These are phyloP conservation scores for Penicillium taxi DNA, from an alignment of 495 filamentous ascomycete genomes.

Conservation along the genomic window DNA sequence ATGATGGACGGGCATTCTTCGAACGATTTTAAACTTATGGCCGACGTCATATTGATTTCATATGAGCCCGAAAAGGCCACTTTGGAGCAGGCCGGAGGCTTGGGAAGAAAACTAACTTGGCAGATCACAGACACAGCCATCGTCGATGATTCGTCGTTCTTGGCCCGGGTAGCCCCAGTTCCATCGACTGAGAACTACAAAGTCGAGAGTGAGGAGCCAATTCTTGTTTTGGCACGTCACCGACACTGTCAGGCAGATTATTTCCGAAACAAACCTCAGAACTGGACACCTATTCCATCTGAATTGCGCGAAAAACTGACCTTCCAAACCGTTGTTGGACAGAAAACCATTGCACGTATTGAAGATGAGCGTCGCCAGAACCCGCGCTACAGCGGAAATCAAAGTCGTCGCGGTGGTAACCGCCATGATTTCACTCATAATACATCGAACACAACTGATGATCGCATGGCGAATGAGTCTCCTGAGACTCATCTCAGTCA, in stretches of 20 bases:
- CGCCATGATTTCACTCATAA: too few relatives aligned
- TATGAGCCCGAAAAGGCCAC: conserved; percentile 60
- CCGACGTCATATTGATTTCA: conserved; percentile 84
- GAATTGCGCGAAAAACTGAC: conserved; percentile 57
- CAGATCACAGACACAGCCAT: conserved; percentile 66
- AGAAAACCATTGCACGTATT: conserved; percentile 75
- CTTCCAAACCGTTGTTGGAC: conserved; percentile 75
- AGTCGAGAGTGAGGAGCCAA: conserved; percentile 64
- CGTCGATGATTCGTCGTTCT: conserved; percentile 79
- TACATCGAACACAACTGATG: too few relatives aligned
- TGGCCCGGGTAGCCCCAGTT: conserved; percentile 66
- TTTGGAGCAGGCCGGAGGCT: conserved; percentile 73
- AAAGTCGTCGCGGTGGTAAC: too few relatives aligned
- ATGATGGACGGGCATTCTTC: conserved; percentile 34
- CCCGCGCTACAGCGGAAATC: conserved; percentile 31
- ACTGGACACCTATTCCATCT: conserved; percentile 70
- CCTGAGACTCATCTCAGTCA: conserved; percentile 14
- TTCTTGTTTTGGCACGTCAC: conserved; percentile 68
- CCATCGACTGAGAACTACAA: conserved; percentile 55
- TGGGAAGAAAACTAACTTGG: conserved; percentile 76
- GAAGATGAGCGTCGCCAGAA: conserved; percentile 56
- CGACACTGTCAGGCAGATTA: conserved; percentile 75
- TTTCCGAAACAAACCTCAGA: conserved; percentile 69
- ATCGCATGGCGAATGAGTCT: too few relatives aligned
- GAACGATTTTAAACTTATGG: conserved; percentile 71